phyloP scores from a whole-genome alignment of 805 yeast species.

The Saccharomycopsis fermentans region DNA sequence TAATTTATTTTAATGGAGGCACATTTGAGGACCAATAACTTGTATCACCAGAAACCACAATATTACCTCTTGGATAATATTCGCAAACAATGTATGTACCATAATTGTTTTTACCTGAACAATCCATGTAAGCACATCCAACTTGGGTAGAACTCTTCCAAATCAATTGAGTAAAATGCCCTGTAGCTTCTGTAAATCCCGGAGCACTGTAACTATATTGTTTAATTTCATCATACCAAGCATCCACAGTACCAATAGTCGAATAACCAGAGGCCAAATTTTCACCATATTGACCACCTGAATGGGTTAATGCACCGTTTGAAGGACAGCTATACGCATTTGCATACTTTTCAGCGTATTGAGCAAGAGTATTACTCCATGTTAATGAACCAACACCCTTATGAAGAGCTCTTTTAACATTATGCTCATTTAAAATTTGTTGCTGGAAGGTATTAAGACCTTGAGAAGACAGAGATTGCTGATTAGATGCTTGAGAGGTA shows the following conservation, averaged over 20 bases:
- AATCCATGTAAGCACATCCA: conserved; percentile 54
- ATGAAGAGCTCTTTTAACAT: conserved; percentile 39
- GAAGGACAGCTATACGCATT: conserved; percentile 28
- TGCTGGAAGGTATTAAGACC: conserved; percentile 26
- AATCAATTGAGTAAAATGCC: conserved; percentile 70
- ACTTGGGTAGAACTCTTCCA: conserved; percentile 53
- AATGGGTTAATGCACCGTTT: conserved; percentile 47
- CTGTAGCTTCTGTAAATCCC: conserved; percentile 41
- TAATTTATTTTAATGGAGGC: conserved; percentile 5
- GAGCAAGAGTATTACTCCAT: conserved; percentile 39
- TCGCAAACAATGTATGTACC: conserved; percentile 63
- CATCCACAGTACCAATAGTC: conserved; percentile 41
- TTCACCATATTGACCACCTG: conserved; percentile 63
- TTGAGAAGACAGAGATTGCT: conserved; percentile 10
- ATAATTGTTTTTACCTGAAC: conserved; percentile 39
- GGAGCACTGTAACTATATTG: conserved; percentile 44
- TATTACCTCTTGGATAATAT: conserved; percentile 47
- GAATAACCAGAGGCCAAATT: conserved; percentile 62
- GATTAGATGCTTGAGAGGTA: conserved; percentile 17
- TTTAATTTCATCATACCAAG: conserved; percentile 63
- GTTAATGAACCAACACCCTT: conserved; percentile 31
- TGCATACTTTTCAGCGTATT: conserved; percentile 43
- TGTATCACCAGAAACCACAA: conserved; percentile 31
- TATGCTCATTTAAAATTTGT: conserved; percentile 40
- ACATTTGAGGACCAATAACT: conserved; percentile 22